Base-by-base conservation (phyloP, 2,329 filamentous ascomycete species). In the Colletotrichum brevisporum region DNA sequence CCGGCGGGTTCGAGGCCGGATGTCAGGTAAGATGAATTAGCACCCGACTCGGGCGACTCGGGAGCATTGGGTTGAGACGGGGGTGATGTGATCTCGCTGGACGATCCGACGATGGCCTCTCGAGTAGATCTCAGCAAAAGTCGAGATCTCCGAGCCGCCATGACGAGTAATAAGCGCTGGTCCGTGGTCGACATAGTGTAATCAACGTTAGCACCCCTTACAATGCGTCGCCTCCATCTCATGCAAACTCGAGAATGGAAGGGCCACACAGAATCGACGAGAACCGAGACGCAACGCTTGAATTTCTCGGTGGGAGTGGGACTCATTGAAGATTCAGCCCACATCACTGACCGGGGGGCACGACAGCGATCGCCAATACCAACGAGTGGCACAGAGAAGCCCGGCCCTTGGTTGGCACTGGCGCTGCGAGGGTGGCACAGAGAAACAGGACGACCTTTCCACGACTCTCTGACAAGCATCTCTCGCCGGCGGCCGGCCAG, bases 101-200 rank as follows among this genome's bases (percentile, higher is more conserved):
- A 60, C 45, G 15, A 36, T 52, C 55, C 47, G 63, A 60, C 55
- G 50, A 47, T 27, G 48, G 36, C 55, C n/a, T 55, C 62, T 52
- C 31, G 10, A 31, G 16, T 15, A 60, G 63, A 61, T 60, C 62
- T 56, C 62, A 52, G 50, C 18, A 45, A 27, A 66, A 48, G 51
- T 45, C 31, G 55, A 55, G 62, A 69, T 69, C 66, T 59, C 41
- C 6, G 50, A 13, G 55, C 13, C 50, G 36, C 21, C 43, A 60
- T 57, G 45, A 16, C 52, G 8, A 41, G n/a, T 6, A 45, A 45
- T 39, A 53, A 66, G 43, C 18, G 66, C 52, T 61, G 66, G 62
- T 56, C 66, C 51, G 62, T 61, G 66, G 31, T 47, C 26, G 3
- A 51, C 31, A 8, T 26, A 36, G 31, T 36, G 31, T 36, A 36